phyloP scores from a whole-genome alignment of 73 alveolate genomes.

The Uronychia binucleata region DNA sequence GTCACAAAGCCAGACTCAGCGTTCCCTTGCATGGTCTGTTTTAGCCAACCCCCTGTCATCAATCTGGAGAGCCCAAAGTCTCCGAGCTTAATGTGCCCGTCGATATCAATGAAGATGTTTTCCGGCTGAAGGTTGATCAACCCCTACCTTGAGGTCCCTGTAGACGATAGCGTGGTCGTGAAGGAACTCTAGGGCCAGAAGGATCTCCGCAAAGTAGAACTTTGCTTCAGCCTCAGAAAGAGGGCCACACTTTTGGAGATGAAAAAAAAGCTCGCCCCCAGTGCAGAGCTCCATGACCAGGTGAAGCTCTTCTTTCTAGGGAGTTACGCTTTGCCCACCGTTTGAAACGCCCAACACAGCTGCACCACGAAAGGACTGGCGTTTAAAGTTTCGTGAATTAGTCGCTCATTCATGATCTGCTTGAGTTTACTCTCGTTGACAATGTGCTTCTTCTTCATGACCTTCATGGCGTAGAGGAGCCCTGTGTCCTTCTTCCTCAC shows the following conservation, averaged over 20 bases:
- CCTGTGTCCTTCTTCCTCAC: conserved; percentile 69
- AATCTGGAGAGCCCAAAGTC: conserved; percentile 90
- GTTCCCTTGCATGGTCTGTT: too few relatives aligned
- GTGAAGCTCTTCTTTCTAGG: conserved; percentile 37
- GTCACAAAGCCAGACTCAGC: neutral
- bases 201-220: conserved; percentile 82
- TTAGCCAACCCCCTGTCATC: too few relatives aligned
- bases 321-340: neutral
- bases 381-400: conserved; percentile 23
- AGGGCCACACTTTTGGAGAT: conserved; percentile 43
- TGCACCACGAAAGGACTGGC: conserved; percentile 50
- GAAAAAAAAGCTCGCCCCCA: conserved; percentile 68
- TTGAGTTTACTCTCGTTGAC: conserved; percentile 36
- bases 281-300: conserved; percentile 63
- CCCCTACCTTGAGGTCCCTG: conserved; percentile 79
- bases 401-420: conserved; percentile 55
- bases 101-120: conserved; percentile 83
- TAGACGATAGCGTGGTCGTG: conserved; percentile 82
- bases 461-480: conserved; percentile 69
- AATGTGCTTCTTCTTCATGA: conserved; percentile 42
- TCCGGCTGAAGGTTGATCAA: conserved; percentile 69
- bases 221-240: conserved; percentile 71
- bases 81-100: conserved; percentile 84
- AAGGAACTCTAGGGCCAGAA: conserved; percentile 77
- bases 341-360: conserved; percentile 64